These are phyloP conservation scores for Rhinocladiella similis DNA, from an alignment of 2,329 filamentous ascomycete species.

Conservation along the genomic window DNA sequence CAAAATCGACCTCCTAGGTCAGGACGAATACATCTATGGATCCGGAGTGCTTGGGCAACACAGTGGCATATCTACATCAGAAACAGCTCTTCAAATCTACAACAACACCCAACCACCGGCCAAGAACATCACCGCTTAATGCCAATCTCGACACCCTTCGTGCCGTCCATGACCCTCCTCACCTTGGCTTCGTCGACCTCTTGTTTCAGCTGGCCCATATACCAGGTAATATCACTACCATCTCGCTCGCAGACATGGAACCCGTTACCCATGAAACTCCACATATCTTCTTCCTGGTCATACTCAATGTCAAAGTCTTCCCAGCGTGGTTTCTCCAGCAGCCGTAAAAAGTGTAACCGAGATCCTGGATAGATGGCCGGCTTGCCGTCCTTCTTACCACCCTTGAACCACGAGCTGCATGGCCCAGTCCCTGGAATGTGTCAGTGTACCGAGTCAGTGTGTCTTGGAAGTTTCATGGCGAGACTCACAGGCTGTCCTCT, in stretches of 20 bases:
- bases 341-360: slow-evolving; percentile 40
- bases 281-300: slow-evolving; percentile 38
- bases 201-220: slow-evolving; percentile 14
- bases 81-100: background rate
- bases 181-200: slow-evolving; percentile 16
- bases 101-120: background rate
- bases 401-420: slow-evolving; percentile 26
- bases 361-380: slow-evolving; percentile 42
- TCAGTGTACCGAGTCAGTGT: background rate
- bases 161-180: slow-evolving; percentile 12
- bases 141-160: slow-evolving; percentile 11
- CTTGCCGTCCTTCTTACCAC: slow-evolving; percentile 28
- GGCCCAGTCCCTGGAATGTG: slow-evolving; percentile 12
- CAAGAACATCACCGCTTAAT: background rate
- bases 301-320: slow-evolving; percentile 47
- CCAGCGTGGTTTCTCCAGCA: slow-evolving; percentile 39
- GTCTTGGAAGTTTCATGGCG: no score
- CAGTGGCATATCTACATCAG: background rate
- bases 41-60: no score
- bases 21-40: no score
- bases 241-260: slow-evolving; percentile 33
- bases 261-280: slow-evolving; percentile 45
- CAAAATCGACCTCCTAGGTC: background rate
- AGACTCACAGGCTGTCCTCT: slow-evolving; percentile 30
- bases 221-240: slow-evolving; percentile 24